Base-by-base conservation (phyloP, 345 rosid species). In the Eucalyptus viminalis region DNA sequence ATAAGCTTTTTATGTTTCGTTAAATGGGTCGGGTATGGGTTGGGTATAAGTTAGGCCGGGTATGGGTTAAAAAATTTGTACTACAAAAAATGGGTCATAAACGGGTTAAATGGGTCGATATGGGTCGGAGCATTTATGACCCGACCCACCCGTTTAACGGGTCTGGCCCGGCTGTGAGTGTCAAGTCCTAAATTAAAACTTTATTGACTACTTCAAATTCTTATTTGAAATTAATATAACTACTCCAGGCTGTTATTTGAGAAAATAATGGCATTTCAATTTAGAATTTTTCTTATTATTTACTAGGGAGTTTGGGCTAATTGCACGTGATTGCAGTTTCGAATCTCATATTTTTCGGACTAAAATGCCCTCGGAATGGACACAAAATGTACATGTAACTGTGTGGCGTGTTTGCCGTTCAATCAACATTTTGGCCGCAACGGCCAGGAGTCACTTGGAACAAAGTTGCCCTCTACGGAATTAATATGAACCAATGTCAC, bases 121-220 rank as follows among this genome's bases (percentile, higher is more conserved):
- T n/a, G n/a, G n/a, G n/a, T n/a, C n/a, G n/a, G n/a, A n/a, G n/a
- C n/a, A n/a, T n/a, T n/a, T n/a, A n/a, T n/a, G n/a, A n/a, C n/a
- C n/a, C n/a, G n/a, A n/a, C n/a, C n/a, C n/a, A n/a, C n/a, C n/a
- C n/a, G n/a, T n/a, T n/a, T n/a, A n/a, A n/a, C n/a, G n/a, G n/a
- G n/a, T n/a, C n/a, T n/a, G n/a, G n/a, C n/a, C n/a, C 0, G 0
- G 2, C 22, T 2, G 4, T 7, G 9, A 7, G 24, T 19, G 10
- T 53, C 24, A 53, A 53, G 0, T 53, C 58, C 10, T 8, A 53
- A 19, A 0, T 53, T 53, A 24, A 53, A 19, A 53, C 58, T 53
- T 53, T 19, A 1, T 53, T 19, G 0, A 53, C 9, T 19, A 53
- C 24, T 53, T 53, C 5, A 53, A 19, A 53, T 53, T 1, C 0